Conservation (phyloP, 495 filamentous ascomycete species). For the Neurospora tetraspora region DNA sequence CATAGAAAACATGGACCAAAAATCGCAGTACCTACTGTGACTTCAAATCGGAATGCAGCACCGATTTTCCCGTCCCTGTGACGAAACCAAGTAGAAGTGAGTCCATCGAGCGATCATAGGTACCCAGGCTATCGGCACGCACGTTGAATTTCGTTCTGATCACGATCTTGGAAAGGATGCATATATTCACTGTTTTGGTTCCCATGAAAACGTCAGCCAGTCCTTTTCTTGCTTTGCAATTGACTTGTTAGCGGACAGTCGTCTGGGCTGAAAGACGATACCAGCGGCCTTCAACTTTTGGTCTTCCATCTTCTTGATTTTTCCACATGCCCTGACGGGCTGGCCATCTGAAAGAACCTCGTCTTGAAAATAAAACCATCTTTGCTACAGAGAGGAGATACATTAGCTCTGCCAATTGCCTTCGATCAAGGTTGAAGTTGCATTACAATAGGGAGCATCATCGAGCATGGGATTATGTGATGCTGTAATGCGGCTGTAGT, state of each 20-base stretch:
- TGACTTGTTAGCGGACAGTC: too few species aligned
- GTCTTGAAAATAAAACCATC: background rate
- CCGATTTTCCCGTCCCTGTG: background rate
- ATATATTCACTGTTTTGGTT: background rate
- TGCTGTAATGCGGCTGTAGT: background rate
- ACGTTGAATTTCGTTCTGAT: background rate
- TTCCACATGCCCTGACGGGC: too few species aligned
- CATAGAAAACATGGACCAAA: background rate
- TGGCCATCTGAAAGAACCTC: background rate
- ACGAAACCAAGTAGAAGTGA: background rate
- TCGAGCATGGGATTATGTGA: background rate
- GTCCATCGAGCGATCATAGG: background rate
- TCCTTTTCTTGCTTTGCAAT: too few species aligned
- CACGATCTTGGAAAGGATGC: background rate
- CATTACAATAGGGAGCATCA: background rate
- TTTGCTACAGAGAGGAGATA: background rate
- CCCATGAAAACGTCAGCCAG: background rate
- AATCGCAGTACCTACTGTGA: background rate
- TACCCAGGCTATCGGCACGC: background rate
- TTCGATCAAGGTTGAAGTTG: background rate
- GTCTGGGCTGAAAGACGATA: too few species aligned
- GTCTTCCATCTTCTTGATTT: too few species aligned
- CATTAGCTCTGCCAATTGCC: background rate
- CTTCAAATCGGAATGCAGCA: background rate
- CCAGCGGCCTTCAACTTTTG: too few species aligned